phyloP scores from a whole-genome alignment of 2,329 filamentous ascomycete species.

The Lasiodiplodia theobromae region DNA sequence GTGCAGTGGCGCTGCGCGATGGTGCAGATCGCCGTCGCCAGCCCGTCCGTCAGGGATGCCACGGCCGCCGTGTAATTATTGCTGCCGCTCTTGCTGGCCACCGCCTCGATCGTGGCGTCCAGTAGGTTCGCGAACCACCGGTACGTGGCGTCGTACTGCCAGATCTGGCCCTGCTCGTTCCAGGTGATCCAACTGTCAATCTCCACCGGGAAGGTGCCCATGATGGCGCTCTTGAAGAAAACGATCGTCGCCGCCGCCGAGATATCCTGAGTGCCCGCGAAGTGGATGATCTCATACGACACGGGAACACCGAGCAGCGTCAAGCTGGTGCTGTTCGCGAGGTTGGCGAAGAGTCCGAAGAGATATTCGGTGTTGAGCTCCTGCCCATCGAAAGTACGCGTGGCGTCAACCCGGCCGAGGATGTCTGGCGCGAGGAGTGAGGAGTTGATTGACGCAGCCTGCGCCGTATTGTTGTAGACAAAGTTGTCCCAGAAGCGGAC shows the following conservation, averaged over 20 bases:
- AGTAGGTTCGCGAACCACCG: conserved; percentile 42
- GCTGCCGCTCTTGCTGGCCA: neutral
- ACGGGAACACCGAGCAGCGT: conserved; percentile 36
- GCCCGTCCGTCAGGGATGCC: neutral
- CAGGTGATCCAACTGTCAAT: conserved; percentile 47
- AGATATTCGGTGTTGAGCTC: conserved; percentile 51
- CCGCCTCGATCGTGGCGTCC: conserved; percentile 33
- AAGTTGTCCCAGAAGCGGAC: conserved; percentile 41
- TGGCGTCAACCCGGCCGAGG: conserved; percentile 45
- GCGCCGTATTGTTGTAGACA: conserved; percentile 28
- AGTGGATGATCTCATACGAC: conserved; percentile 41
- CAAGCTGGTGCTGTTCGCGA: conserved; percentile 30
- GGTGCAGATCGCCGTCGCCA: conserved; percentile 39
- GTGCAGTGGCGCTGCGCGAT: conserved; percentile 38
- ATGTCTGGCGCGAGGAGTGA: conserved; percentile 40
- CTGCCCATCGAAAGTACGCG: conserved; percentile 42
- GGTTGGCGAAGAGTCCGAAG: conserved; percentile 46
- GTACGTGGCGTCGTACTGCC: conserved; percentile 46
- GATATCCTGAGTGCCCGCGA: conserved; percentile 44
- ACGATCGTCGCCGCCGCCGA: conserved; percentile 40
- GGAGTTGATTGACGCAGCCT: conserved; percentile 44
- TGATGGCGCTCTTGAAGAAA: conserved; percentile 37
- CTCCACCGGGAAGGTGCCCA: conserved; percentile 40
- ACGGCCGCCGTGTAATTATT: neutral
- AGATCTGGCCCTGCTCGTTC: conserved; percentile 40